Evolutionary conservation across 2,329 filamentous ascomycete genomes (phyloP), one percentile per base, ranked within the genome.

Genomic region (Pyrenophora teres): DNA sequence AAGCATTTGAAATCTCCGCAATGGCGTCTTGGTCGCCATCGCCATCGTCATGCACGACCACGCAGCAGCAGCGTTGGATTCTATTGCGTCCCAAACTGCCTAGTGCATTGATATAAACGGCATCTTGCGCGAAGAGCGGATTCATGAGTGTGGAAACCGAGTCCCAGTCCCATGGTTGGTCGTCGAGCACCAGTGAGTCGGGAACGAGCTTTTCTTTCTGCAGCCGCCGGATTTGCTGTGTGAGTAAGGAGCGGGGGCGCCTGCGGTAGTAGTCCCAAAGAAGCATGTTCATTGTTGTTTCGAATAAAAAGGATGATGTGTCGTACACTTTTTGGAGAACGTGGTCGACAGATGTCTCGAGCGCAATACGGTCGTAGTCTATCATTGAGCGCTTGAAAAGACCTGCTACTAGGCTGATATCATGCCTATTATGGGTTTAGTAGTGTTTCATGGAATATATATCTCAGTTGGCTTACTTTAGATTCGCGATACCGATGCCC

Each of bases 401-500:
- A 32, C 47, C 40, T 30, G 33, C 47, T 30, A 44, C 37, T 35
- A 48, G 19, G 30, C 44, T 52, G 13, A 45, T 46, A 12, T 52
- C 40, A 37, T 52, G 38, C 9, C 35, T 43, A 6, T 3, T 36
- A 5, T 13, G 6, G 15, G 39, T n/a, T 39, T n/a, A 46, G 35
- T 6, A 15, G 15, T 6, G 5, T 13, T 9, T 12, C 13, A 10
- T 12, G 18, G 9, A 27, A 25, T 9, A 35, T 9, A 0, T 15
- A 33, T 19, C 9, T 13, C 10, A 3, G 0, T 3, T 31, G 25
- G 5, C 53, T 49, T 39, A 59, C 58, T 55, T 52, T 3, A 52
- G 40, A 10, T 27, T 43, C 16, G 46, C 50, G 19, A 46, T 18
- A 0, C 56, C 56, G 5, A 59, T 39, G 10, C 59, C 56, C 43